Evolutionary conservation across 768 basidiomycete genomes (phyloP).

Genomic region (Leccinum pellstonianum): DNA sequence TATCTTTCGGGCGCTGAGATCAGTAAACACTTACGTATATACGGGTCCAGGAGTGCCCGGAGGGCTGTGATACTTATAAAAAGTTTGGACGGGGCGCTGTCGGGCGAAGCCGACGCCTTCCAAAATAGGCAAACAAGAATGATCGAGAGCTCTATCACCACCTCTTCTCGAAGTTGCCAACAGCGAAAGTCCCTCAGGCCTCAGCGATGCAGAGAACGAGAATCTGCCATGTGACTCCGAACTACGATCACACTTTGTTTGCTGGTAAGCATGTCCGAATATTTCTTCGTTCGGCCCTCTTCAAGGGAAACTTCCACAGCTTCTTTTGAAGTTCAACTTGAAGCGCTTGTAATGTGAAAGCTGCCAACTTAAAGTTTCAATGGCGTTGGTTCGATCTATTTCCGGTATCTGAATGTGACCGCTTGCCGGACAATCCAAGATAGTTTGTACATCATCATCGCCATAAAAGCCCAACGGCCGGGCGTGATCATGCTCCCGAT

Average conservation of each 20-base stretch:
- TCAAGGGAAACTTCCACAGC: not conserved
- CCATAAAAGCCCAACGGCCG: not conserved
- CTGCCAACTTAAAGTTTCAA: not conserved
- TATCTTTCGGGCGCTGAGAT: too few species aligned
- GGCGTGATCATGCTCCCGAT: not conserved
- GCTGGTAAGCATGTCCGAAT: not conserved
- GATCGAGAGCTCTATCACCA: not conserved
- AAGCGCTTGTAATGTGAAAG: not conserved
- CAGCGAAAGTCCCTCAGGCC: not conserved
- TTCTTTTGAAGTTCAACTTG: not conserved
- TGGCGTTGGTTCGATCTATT: not conserved
- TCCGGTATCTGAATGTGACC: not conserved
- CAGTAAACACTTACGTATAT: too few species aligned
- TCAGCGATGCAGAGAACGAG: not conserved
- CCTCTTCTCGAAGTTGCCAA: too few species aligned
- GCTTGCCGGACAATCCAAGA: not conserved
- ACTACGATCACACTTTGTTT: not conserved
- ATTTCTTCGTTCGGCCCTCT: not conserved
- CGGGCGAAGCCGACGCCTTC: not conserved
- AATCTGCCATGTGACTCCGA: not conserved
- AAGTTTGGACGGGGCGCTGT: conserved; percentile 1
- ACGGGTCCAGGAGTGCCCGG: too few species aligned
- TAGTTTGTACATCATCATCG: conserved; percentile 10
- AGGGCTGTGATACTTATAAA: not conserved
- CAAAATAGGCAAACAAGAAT: not conserved